Conservation (phyloP, 805 yeast species). For the Cyberlindnera petersonii region DNA sequence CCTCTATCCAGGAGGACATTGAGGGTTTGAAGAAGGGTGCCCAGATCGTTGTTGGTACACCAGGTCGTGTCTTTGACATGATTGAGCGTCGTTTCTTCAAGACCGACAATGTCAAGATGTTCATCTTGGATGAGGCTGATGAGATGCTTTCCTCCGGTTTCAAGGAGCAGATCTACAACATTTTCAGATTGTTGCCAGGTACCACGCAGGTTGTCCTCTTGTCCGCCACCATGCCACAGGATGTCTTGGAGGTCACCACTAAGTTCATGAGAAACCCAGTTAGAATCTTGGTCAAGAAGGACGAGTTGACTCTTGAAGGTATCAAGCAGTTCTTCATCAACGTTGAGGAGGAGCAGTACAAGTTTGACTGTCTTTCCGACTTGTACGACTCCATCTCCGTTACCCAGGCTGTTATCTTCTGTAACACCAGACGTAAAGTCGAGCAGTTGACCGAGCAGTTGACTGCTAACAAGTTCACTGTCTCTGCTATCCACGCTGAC, state of each 20-base stretch:
- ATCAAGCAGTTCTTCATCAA: constrained; percentile 88
- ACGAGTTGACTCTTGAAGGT: constrained; percentile 93
- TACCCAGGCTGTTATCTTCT: constrained; percentile 96
- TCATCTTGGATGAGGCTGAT: constrained; percentile 97
- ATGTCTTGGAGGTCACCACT: constrained; percentile 84
- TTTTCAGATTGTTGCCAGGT: constrained; percentile 82
- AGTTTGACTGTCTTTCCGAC: constrained; percentile 92
- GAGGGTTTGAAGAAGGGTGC: constrained; percentile 81
- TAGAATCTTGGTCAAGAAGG: constrained; percentile 90
- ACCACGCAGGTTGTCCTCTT: constrained; percentile 92
- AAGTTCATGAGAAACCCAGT: constrained; percentile 95
- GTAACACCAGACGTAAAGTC: constrained; percentile 93
- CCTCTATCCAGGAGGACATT: constrained; percentile 81
- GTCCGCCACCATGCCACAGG: constrained; percentile 91
- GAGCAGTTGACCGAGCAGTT: constrained; percentile 80
- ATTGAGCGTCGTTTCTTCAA: constrained; percentile 83
- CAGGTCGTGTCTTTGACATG: constrained; percentile 97
- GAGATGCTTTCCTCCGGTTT: constrained; percentile 92
- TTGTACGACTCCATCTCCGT: constrained; percentile 92
- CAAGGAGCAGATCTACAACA: constrained; percentile 92
- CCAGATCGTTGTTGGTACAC: constrained; percentile 95
- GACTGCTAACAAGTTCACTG: constrained; percentile 79
- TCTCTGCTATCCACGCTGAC: constrained; percentile 93
- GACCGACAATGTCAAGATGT: constrained; percentile 84
- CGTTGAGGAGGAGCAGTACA: constrained; percentile 91